These are phyloP conservation scores for Penicillium soppii DNA, from an alignment of 495 filamentous ascomycete genomes.

Conservation along the genomic window DNA sequence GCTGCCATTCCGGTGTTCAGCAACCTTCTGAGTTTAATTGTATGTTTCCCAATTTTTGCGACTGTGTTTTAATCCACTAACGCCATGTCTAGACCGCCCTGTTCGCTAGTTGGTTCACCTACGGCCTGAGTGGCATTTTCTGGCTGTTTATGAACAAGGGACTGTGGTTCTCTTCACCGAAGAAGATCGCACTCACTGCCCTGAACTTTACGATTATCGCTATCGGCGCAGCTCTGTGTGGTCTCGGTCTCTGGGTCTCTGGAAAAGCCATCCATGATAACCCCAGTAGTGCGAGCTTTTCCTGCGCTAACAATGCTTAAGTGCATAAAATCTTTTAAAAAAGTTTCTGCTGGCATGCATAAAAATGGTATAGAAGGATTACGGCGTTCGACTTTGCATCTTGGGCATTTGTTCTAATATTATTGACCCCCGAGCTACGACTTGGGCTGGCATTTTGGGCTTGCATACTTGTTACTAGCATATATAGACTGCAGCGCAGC, in stretches of 20 bases:
- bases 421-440: no score
- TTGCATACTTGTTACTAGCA: background rate
- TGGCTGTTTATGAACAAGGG: conserved; percentile 43
- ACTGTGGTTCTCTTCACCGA: conserved; percentile 24
- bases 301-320: conserved; percentile 41
- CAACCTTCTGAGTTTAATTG: conserved; percentile 56
- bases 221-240: conserved; percentile 37
- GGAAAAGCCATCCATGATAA: conserved; percentile 42
- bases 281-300: conserved; percentile 38
- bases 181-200: conserved; percentile 32
- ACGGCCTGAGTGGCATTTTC: conserved; percentile 41
- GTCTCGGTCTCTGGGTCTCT: conserved; percentile 44
- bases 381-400: background rate
- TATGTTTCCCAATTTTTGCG: conserved; percentile 32
- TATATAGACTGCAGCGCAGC: background rate
- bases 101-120: conserved; percentile 48
- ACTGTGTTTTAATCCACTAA: background rate
- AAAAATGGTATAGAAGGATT: background rate
- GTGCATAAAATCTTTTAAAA: background rate
- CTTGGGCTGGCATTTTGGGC: background rate
- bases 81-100: conserved; percentile 33
- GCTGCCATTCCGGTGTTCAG: conserved; percentile 72
- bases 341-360: background rate
- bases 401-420: background rate
- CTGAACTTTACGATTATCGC: conserved; percentile 31